phyloP scores from a whole-genome alignment of 257 asterid genomes.

The Petunia axillaris region DNA sequence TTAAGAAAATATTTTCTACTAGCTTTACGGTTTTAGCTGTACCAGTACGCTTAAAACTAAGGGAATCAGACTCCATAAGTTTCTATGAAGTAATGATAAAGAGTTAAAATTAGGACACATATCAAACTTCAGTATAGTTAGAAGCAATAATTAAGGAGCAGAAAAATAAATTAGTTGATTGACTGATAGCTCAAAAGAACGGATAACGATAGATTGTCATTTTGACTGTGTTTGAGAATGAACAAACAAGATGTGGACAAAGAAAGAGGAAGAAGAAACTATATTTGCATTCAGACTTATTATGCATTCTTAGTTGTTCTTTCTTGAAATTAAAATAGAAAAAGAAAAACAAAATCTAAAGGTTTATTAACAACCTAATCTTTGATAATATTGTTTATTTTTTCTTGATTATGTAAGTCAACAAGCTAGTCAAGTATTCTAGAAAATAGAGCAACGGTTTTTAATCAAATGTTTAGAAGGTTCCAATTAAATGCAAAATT shows the following conservation, averaged over 20 bases:
- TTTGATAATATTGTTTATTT: too few relatives aligned
- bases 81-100: neutral
- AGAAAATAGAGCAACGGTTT: neutral
- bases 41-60: neutral
- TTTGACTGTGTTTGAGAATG: too few relatives aligned
- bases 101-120: neutral
- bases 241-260: neutral
- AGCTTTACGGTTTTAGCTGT: neutral
- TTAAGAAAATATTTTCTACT: too few relatives aligned
- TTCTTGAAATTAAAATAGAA: neutral
- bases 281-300: neutral
- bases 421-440: neutral
- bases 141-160: too few relatives aligned
- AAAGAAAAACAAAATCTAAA: neutral
- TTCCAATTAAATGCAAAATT: neutral
- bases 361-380: neutral
- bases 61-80: neutral
- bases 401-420: neutral
- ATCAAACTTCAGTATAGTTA: neutral
- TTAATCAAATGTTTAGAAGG: too few relatives aligned
- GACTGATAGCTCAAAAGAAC: too few relatives aligned
- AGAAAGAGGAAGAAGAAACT: neutral
- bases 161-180: too few relatives aligned
- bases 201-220: too few relatives aligned
- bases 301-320: too few relatives aligned